These are phyloP conservation scores for Pleurotus ostreatus DNA, from an alignment of 768 basidiomycete species.

Conservation along the genomic window DNA sequence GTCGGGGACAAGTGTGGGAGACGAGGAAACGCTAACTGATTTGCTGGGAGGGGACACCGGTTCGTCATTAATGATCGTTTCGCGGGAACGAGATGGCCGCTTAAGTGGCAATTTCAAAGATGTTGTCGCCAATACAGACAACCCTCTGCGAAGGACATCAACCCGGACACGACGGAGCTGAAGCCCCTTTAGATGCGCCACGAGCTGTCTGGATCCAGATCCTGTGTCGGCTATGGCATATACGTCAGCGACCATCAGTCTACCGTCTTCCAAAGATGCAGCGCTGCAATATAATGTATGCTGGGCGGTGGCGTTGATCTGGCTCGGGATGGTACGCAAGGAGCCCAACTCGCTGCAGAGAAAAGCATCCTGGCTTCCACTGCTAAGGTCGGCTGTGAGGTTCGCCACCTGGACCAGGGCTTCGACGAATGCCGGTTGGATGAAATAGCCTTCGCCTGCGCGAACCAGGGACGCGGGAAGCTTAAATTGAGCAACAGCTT, in stretches of 20 bases:
- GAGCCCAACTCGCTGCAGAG: neutral
- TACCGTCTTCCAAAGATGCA: neutral
- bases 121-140: neutral
- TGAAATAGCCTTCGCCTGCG: neutral
- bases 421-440: neutral
- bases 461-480: neutral
- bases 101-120: neutral
- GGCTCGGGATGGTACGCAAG: neutral
- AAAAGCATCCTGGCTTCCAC: neutral
- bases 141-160: neutral
- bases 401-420: neutral
- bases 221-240: neutral
- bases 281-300: neutral
- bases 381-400: neutral
- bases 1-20: neutral
- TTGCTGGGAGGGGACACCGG: neutral
- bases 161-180: neutral
- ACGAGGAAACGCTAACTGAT: neutral
- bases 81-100: neutral
- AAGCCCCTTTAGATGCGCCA: neutral
- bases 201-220: neutral
- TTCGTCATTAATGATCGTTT: neutral
- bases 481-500: neutral
- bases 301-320: neutral
- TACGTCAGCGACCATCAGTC: neutral